Evolutionary conservation across 768 basidiomycete genomes (phyloP), one percentile per base, ranked within the genome.

Genomic region (Gloeopeniophorella convolvens): DNA sequence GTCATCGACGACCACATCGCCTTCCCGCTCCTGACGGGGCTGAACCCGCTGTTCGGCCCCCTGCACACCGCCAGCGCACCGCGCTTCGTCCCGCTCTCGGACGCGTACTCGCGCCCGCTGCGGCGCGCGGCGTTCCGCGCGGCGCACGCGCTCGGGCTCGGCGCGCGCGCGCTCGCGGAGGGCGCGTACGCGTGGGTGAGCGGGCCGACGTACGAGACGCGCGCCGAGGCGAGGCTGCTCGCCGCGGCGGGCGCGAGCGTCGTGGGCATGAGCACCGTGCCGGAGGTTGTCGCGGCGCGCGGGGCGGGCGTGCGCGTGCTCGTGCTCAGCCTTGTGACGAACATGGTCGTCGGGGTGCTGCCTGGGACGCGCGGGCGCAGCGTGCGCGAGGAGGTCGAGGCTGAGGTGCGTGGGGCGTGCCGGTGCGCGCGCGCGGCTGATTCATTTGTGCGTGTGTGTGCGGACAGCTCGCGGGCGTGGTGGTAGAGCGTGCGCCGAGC

Each of bases 221-320:
- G 85, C 2, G 90, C 89, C 0, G 91, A 95, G 59, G 91, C 89
- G 27, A 72, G 82, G 41, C 82, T 92, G 67, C 68, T 94, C 33
- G 70, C 85, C 13, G 66, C 68, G 7, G 80, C 79, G 0, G 91
- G 91, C 3, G 91, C 85, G 1, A 89, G 90, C 59, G 85, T 92
- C n/a, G 91, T 93, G 2, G 91, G 91, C 2, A 94, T 94, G 91
- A 90, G 87, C 58, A 94, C 92, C 0, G 78, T 93, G 13, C 91
- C 90, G 0, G 91, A 94, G 66, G 91, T 94, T 21, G 70, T 92
- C 20, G 85, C 80, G 0, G 91, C 85, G 8, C 68, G 80, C 41
- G 82, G 89, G 62, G 85, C 83, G 60, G 85, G 83, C 0, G 58
- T 94, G 48, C 76, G 86, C 46, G 79, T 86, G 44, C 71, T 87